Base-by-base conservation (phyloP, 1,284 basidiomycete genomes). In the Malassezia slooffiae region DNA sequence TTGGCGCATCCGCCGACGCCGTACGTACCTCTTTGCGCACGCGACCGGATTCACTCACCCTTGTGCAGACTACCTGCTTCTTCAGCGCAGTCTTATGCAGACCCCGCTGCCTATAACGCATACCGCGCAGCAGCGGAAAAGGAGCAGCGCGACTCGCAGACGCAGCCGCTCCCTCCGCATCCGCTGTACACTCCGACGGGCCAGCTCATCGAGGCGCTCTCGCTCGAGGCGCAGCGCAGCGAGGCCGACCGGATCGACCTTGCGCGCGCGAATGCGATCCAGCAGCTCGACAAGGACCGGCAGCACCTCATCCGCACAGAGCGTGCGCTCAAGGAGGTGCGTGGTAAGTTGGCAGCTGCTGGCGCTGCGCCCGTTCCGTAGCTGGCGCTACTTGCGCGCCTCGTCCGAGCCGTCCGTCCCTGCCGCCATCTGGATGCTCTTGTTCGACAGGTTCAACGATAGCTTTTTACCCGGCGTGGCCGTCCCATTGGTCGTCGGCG, bases 1-100 rank as follows among this genome's bases (percentile, higher is more conserved):
- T 80, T 81, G 0, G 75, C 77, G 3, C 78, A 91, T 62, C 82
- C 87, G 0, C 89, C 90, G 0, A 90, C 85, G 0, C 80, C 81
- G 4, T 71, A 70, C 13, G n/a, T n/a, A n/a, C n/a, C n/a, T 79
- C 77, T 47, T 5, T 15, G 27, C 74, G 77, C 29, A 60, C 73
- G 16, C 54, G 67, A 2, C 16, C 9, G 33, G 10, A 34, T 17
- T 9, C 10, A 7, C 82, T 6, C 32, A 51, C 39, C 5, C n/a
- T n/a, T n/a, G n/a, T n/a, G n/a, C n/a, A n/a, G n/a, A n/a, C 47
- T 60, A 0, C 58, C 63, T 9, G 45, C 55, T 1, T 47, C 49
- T 16, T 58, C 58, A 3, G 58, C 62, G 3, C 56, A 63, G 12
- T 53, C 64, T 2, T 63, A 58, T 26, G 38, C 54, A 5, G 62